Base-by-base conservation (phyloP, 2,329 filamentous ascomycete species). In the Neonectria punicea region DNA sequence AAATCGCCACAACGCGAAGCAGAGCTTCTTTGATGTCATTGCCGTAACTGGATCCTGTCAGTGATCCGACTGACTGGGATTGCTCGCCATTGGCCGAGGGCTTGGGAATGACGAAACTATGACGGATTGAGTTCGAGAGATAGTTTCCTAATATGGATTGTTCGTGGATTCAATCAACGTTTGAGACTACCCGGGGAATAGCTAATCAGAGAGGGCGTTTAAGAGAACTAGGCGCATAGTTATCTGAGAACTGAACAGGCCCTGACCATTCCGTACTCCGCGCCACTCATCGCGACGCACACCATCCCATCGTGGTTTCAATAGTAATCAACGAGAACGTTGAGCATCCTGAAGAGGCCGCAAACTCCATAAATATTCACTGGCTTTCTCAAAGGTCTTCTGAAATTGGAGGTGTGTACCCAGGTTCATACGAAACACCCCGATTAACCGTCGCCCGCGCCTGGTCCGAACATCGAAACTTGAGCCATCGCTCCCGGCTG, bases 401-500 rank as follows among this genome's bases (percentile, higher is more conserved):
- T 1, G 14, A n/a, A 39, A 16, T 8, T 6, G 14, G 7, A 9
- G 14, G 14, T 6, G 14, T 16, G 16, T n/a, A 7, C 36, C 36
- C 36, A 8, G 39, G 39, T 43, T 43, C 39, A 20, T 18, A 43
- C 8, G 43, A 43, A 25, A 61, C 41, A 30, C 58, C 63, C 3
- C 8, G 2, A 4, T 54, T 32, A 4, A 54, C 43, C 5, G 49
- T 44, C 16, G 58, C 58, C 6, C 18, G 8, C n/a, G 25, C 54
- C 20, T 34, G n/a, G 18, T 58, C 28, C 11, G 30, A 39, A 18
- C 63, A 30, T 25, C 58, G 30, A 25, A 28, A 51, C 11, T 50
- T 46, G 16, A 63, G 41, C 53, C 55, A 65, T 6, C 25, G 36
- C 10, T 63, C 32, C 13, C 63, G 50, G 22, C 6, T n/a, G 2